Base-by-base conservation (phyloP, 345 rosid species). In the Eucalyptus erythrocorys region DNA sequence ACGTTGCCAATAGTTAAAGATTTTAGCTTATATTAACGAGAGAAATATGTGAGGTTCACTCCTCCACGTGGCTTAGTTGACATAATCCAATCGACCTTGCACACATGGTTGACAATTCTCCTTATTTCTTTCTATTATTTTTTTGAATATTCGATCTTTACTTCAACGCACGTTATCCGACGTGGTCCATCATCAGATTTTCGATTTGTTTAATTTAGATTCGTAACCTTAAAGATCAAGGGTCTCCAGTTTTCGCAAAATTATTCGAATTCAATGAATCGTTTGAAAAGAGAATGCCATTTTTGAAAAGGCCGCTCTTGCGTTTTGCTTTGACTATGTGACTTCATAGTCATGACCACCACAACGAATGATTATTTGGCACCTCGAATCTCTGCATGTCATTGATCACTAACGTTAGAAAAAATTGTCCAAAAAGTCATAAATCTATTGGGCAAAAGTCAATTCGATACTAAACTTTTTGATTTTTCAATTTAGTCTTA, bases 401-500 rank as follows among this genome's bases (percentile, higher is more conserved):
- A 50, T 50, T 7, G 53, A 50, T 50, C 53, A 15, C 50, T 48
- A 45, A 12, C 50, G 13, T 50, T 3, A 14, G 1, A 6, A 50
- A 50, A 50, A 50, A 50, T 50, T 50, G 1, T 16, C 37, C 1
- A n/a, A 61, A 64, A 64, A 32, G 1, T 4, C 10, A 1, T 15
- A 66, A 50, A 48, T 48, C 5, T 48, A 48, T 48, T 48, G 1
- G 49, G 13, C 4, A 5, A 48, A 48, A 1, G 4, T 14, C 49
- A 48, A 48, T 48, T 48, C 49, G 13, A 48, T 48, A 48, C 50
- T 48, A 1, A 48, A 48, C 2, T 48, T 48, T 13, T 48, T 5
- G 17, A 17, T 64, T n/a, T n/a, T 7, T 0, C 5, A 32, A 32
- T 68, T 68, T 17, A 1, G 24, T 68, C 13, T 3, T 17, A 17